Conservation (phyloP, 148 eudicot species). For the Rhododendron mucronatum region DNA sequence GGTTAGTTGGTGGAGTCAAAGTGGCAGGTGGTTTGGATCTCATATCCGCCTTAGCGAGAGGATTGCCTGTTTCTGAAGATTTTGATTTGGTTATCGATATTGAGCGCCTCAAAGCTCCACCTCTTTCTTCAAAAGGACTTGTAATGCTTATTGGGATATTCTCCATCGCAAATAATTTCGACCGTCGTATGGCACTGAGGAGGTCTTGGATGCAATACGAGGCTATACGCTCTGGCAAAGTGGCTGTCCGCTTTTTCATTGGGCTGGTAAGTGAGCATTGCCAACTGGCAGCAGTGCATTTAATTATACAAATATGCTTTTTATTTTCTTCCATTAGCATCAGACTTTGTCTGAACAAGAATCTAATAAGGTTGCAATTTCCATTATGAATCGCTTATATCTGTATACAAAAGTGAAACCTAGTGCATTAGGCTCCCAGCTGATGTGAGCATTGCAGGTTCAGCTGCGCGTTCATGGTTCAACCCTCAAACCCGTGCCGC, state of each 20-base stretch:
- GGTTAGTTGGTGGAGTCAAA: conserved; percentile 73
- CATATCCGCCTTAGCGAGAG: conserved; percentile 69
- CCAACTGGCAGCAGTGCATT: background rate
- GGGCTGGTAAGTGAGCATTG: conserved; percentile 70
- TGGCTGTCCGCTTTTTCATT: conserved; percentile 80
- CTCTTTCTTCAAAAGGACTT: conserved; percentile 37
- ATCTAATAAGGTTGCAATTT: background rate
- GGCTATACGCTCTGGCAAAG: conserved; percentile 70
- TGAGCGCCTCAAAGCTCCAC: conserved; percentile 62
- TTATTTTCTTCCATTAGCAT: background rate
- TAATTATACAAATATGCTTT: background rate
- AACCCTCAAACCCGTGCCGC: background rate
- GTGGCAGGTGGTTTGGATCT: conserved; percentile 61
- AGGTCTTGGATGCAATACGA: conserved; percentile 97
- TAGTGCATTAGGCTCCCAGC: background rate
- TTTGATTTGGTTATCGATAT: conserved; percentile 45
- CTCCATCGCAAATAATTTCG: conserved; percentile 86
- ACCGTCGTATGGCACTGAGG: conserved; percentile 92
- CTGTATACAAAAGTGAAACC: background rate
- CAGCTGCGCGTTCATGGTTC: background rate
- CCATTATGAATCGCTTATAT: background rate
- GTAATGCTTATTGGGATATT: conserved; percentile 71
- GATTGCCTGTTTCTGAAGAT: conserved; percentile 77
- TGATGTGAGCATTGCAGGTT: background rate
- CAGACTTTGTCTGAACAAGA: background rate